A percentile compares a stretch with the other conserved stretches of the same genome.
phyloP scores from a whole-genome alignment of 164 flowering plant genomes.

The Malania oleifera region DNA sequence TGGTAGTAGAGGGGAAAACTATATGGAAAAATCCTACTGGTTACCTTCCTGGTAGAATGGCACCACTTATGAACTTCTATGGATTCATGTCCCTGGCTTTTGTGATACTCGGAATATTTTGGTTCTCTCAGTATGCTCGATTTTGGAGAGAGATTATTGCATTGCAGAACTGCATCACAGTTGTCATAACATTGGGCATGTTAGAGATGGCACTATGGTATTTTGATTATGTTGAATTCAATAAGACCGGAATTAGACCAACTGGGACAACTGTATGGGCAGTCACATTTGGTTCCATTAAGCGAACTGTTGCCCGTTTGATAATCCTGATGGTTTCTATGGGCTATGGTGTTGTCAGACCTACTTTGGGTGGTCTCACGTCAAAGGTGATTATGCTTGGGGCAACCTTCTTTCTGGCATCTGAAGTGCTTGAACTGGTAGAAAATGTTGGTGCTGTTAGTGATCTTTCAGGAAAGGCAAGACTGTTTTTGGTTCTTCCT shows the following conservation, averaged over 20 bases:
- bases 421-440: constrained; percentile 89
- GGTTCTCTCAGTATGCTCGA: constrained; percentile 95
- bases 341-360: constrained; percentile 99
- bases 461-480: constrained; percentile 89
- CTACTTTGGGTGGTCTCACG: constrained; percentile 95
- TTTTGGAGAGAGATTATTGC: constrained; percentile 92
- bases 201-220: constrained; percentile 97
- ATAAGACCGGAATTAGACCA: constrained; percentile 79
- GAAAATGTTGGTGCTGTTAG: constrained; percentile 91
- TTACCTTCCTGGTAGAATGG: constrained; percentile 97
- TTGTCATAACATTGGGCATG: constrained; percentile 93
- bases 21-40: constrained; percentile 97
- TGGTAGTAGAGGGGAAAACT: constrained; percentile 76
- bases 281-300: constrained; percentile 84
- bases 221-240: constrained; percentile 91
- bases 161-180: constrained; percentile 83
- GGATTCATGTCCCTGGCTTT: constrained; percentile 90
- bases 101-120: constrained; percentile 77
- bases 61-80: constrained; percentile 89
- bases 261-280: constrained; percentile 88
- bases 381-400: constrained; percentile 93
- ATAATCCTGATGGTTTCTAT: constrained; percentile 86
- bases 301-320: constrained; percentile 77
- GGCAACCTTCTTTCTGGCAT: constrained; percentile 82
- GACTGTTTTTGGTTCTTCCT: constrained; percentile 87